Percentiles rank a stretch among this genome's conserved stretches.
Conservation (phyloP, 148 eudicot species). For the Cornus florida region DNA sequence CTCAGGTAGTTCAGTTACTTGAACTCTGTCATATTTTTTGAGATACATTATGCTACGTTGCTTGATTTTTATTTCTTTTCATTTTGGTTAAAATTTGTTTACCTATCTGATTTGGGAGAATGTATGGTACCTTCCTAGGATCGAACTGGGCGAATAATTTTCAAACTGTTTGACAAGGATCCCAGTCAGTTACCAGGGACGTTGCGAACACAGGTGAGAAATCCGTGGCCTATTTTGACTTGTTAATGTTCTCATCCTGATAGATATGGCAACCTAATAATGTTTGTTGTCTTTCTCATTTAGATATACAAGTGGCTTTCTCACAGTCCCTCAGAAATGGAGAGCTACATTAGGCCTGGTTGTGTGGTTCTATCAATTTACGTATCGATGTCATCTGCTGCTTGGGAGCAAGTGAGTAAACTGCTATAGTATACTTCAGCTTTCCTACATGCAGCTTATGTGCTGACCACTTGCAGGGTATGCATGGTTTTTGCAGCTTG, state of each 20-base stretch:
- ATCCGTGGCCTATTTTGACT: not conserved
- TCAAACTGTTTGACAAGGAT: conserved; percentile 88
- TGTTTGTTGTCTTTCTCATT: conserved; percentile 19
- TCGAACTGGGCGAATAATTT: conserved; percentile 76
- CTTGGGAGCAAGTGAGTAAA: conserved; percentile 70
- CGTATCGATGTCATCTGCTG: conserved; percentile 60
- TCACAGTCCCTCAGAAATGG: conserved; percentile 87
- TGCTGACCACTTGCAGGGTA: conserved; percentile 10
- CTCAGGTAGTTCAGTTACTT: conserved; percentile 34
- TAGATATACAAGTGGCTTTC: conserved; percentile 82
- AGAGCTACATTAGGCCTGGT: conserved; percentile 94
- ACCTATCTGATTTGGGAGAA: not conserved
- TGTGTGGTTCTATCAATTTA: conserved; percentile 76
- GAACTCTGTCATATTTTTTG: not conserved
- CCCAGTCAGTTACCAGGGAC: conserved; percentile 80
- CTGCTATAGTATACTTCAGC: not conserved
- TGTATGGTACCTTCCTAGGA: conserved; percentile 34
- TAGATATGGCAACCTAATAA: conserved; percentile 2
- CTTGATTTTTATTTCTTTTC: not conserved
- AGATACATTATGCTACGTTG: not conserved
- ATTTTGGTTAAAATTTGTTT: not conserved
- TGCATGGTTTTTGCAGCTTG: conserved; percentile 53
- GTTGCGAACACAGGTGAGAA: conserved; percentile 69
- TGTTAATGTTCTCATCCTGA: conserved; percentile 1
- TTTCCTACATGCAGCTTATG: conserved; percentile 5